Conservation (phyloP, 805 yeast genomes). For the Candida coleopterorum region DNA sequence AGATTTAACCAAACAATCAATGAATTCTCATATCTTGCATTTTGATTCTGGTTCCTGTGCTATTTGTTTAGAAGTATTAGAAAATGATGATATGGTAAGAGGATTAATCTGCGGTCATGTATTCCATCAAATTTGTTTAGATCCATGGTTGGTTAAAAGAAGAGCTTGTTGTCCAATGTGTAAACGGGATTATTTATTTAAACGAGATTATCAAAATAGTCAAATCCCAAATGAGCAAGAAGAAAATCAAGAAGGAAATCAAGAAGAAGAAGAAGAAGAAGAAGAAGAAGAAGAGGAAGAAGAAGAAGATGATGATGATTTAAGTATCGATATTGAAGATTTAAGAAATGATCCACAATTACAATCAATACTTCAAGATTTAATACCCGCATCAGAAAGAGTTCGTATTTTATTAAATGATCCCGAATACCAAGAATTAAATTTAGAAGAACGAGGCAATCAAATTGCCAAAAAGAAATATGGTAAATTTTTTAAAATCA, state of each 20-base stretch:
- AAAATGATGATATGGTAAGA: constrained; percentile 59
- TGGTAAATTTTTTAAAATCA: constrained; percentile 24
- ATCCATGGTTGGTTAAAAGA: constrained; percentile 74
- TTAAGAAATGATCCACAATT: constrained; percentile 35
- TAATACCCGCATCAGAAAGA: constrained; percentile 38
- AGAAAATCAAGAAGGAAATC: background rate
- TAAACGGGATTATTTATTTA: constrained; percentile 52
- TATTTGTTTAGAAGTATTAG: constrained; percentile 66
- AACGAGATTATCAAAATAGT: constrained; percentile 9
- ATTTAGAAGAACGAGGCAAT: constrained; percentile 43
- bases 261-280: constrained; percentile 11
- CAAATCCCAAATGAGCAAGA: constrained; percentile 2
- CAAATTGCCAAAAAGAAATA: constrained; percentile 31
- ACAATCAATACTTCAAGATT: constrained; percentile 32
- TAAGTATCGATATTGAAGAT: constrained; percentile 24
- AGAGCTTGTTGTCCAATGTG: constrained; percentile 84
- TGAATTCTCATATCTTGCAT: constrained; percentile 26
- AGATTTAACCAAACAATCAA: background rate
- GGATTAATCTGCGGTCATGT: constrained; percentile 80
- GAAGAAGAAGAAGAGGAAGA: constrained; percentile 14
- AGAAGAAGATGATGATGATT: constrained; percentile 11
- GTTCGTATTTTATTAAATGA: constrained; percentile 39
- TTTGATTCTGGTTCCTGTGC: constrained; percentile 72
- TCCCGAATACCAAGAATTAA: constrained; percentile 24
- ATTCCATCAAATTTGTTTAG: constrained; percentile 73